Conservation (phyloP, 164 flowering plant genomes). For the Saururus chinensis region DNA sequence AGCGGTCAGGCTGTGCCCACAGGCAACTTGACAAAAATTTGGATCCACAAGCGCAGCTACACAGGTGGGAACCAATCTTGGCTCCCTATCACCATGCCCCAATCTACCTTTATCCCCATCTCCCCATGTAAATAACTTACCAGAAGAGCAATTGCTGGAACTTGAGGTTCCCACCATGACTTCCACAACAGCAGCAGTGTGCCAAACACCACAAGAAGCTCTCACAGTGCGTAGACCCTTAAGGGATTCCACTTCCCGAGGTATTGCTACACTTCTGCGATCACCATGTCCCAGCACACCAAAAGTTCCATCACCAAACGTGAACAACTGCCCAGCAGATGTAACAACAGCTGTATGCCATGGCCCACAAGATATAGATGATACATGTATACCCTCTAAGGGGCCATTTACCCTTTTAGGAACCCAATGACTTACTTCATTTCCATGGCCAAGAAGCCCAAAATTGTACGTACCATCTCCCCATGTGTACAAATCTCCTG, state of each 20-base stretch:
- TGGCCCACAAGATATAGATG: constrained; percentile 90
- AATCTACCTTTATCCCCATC: constrained; percentile 97
- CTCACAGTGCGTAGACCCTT: constrained; percentile 92
- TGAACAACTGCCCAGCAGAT: constrained; percentile 90
- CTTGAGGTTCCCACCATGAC: constrained; percentile 94
- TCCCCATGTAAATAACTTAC: constrained; percentile 96
- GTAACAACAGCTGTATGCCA: constrained; percentile 99
- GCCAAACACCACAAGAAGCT: constrained; percentile 99
- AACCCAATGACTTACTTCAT: constrained; percentile 94
- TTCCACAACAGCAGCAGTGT: constrained; percentile 98
- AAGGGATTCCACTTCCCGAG: constrained; percentile 95
- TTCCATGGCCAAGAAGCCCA: constrained; percentile 94
- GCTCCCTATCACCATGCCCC: constrained; percentile 92
- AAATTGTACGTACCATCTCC: constrained; percentile 86
- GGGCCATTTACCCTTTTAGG: constrained; percentile 94
- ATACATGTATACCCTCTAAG: constrained; percentile 89
- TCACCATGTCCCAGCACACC: constrained; percentile 99
- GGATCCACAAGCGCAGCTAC: constrained; percentile 96
- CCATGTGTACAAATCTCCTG: constrained; percentile 97
- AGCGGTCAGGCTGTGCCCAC: constrained; percentile 94
- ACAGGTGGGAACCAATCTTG: constrained; percentile 91
- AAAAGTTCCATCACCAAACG: constrained; percentile 98
- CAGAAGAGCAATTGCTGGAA: constrained; percentile 91
- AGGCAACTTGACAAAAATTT: constrained; percentile 86
- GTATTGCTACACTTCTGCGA: constrained; percentile 61